These are phyloP conservation scores for Vitis cinerea DNA, from an alignment of 164 flowering plant species.

Conservation along the genomic window DNA sequence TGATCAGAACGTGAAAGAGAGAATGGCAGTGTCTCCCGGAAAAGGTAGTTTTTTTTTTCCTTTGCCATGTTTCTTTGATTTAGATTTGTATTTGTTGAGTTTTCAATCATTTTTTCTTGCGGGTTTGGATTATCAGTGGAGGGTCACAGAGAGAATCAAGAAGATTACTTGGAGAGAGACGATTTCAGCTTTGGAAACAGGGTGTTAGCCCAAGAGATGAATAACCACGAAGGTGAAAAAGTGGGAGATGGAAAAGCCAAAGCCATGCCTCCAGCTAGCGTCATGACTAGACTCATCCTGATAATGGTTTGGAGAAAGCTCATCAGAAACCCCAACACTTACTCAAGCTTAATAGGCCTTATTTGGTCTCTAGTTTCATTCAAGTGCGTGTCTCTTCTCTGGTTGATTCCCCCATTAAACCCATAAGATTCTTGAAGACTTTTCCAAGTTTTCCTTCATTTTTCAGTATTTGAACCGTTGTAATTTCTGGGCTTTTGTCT, in stretches of 20 bases:
- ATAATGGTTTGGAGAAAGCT: conserved; percentile 98
- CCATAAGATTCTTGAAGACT: no score
- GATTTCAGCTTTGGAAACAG: conserved; percentile 77
- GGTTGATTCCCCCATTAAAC: background rate
- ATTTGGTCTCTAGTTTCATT: conserved; percentile 85
- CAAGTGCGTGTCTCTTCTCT: conserved; percentile 37
- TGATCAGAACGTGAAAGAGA: conserved; percentile 59
- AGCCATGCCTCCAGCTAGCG: conserved; percentile 88
- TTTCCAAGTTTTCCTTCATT: background rate
- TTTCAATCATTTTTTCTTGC: background rate
- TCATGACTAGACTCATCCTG: conserved; percentile 86
- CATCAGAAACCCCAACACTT: conserved; percentile 90
- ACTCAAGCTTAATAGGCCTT: conserved; percentile 89
- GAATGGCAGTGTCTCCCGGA: conserved; percentile 67
- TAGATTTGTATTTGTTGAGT: background rate
- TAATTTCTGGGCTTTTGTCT: background rate
- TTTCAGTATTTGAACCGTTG: background rate
- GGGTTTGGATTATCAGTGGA: conserved; percentile 25
- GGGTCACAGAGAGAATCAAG: conserved; percentile 39
- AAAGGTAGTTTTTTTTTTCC: conserved; percentile 35
- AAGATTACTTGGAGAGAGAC: conserved; percentile 64
- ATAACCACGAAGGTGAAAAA: conserved; percentile 31
- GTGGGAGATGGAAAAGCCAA: conserved; percentile 41
- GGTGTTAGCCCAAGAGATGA: conserved; percentile 35
- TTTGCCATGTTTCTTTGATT: background rate